A percentile compares a stretch with the other conserved stretches of the same genome.
These are phyloP conservation scores for Taxillus chinensis DNA, from an alignment of 164 flowering plant species.

Conservation along the genomic window DNA sequence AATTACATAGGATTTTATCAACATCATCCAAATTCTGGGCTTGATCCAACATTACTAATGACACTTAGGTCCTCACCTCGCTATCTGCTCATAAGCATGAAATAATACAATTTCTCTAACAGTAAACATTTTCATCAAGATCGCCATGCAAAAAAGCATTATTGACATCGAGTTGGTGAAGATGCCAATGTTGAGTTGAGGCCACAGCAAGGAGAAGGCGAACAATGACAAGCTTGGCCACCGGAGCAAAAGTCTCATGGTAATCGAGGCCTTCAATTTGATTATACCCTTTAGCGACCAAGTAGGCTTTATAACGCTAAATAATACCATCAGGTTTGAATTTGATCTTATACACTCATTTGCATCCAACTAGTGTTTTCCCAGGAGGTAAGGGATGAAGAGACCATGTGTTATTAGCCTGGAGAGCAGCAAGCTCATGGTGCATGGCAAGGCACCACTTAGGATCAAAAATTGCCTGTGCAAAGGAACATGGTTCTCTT, in stretches of 20 bases:
- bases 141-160: not conserved
- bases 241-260: no score
- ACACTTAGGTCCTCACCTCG: no score
- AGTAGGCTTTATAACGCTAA: no score
- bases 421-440: not conserved
- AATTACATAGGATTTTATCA: no score
- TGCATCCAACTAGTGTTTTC: not conserved
- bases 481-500: not conserved
- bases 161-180: not conserved
- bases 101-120: no score
- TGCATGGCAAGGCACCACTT: conserved; percentile 2
- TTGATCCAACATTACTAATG: no score
- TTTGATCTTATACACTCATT: no score
- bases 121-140: not conserved
- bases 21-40: no score
- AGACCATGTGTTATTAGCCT: not conserved
- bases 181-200: not conserved
- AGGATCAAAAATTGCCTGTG: not conserved
- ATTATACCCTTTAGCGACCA: no score
- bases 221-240: not conserved
- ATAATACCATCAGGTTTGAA: no score
- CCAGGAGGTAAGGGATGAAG: not conserved
- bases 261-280: no score
- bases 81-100: no score
- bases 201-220: not conserved